Percentiles rank a stretch among this genome's conserved stretches.
Evolutionary conservation across 352 stramenopile genomes (phyloP).

Genomic region (Thalassiosira allenii): DNA sequence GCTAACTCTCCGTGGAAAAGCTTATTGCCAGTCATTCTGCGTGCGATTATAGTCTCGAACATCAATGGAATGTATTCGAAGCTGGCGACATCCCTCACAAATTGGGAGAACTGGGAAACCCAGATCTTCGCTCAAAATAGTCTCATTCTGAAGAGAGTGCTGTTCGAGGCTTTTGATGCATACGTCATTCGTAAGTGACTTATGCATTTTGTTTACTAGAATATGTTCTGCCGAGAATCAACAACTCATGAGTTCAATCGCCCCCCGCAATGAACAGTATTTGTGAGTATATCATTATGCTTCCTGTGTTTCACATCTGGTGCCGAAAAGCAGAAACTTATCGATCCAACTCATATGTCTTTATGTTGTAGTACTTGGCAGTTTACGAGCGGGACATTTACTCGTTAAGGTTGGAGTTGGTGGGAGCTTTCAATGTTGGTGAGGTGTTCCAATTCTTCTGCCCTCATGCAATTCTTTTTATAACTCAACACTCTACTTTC

Average conservation of each 20-base stretch:
- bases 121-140: constrained; percentile 91
- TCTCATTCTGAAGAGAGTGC: constrained; percentile 93
- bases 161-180: constrained; percentile 96
- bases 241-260: no score
- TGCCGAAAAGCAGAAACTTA: no score
- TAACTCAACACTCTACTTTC: no score
- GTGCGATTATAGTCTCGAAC: constrained; percentile 80
- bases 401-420: constrained; percentile 90
- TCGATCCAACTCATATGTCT: no score
- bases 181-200: constrained; percentile 90
- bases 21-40: constrained; percentile 73
- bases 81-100: constrained; percentile 89
- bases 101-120: constrained; percentile 94
- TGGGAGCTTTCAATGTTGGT: constrained; percentile 91
- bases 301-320: no score
- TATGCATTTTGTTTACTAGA: background rate
- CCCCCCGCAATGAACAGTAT: no score
- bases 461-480: no score
- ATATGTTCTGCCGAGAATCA: constrained; percentile 68
- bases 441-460: background rate
- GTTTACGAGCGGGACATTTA: constrained; percentile 89
- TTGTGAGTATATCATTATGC: no score
- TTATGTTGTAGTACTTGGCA: no score
- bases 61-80: constrained; percentile 93
- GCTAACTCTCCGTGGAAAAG: constrained; percentile 61